Base-by-base conservation (phyloP, 2,329 filamentous ascomycete genomes). In the Cadophora luteo-olivacea region DNA sequence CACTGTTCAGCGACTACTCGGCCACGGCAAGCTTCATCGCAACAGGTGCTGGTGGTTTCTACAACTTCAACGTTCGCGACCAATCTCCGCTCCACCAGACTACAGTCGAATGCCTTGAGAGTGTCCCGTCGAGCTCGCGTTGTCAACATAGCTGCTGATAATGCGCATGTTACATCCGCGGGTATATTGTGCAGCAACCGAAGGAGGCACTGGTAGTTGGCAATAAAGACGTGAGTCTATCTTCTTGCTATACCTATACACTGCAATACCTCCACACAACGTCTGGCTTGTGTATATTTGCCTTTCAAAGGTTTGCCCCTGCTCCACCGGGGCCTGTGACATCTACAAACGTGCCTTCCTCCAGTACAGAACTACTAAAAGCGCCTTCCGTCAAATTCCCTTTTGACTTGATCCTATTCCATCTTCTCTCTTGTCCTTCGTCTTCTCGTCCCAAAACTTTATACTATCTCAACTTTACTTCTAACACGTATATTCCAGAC, bases 161-260 rank as follows among this genome's bases (percentile, higher is more conserved):
- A 60, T 60, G 57, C 57, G 38, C 38, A 45, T 29, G 19, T n/a
- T 25, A 41, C 57, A 22, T 14, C 22, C 19, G 57, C 33, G 57
- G 36, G n/a, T 2, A 22, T 16, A 25, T 25, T 29, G 57, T 60
- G 57, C 36, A 45, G 36, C 22, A 25, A 60, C 41, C 9, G 36
- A 38, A 25, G 57, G 57, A 41, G 36, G 36, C n/a, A 60, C 14
- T 25, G n/a, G 36, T 41, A 25, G n/a, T 16, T 45, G 36, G 33
- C n/a, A 32, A 45, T 41, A 41, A 8, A 60, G 22, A 29, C 12
- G 33, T 19, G 9, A 41, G 33, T 25, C n/a, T 49, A 3, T 29
- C 29, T 5, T 29, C 29, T 29, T 29, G 29, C 29, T 29, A 29
- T 6, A 14, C 36, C 29, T 29, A 29, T 6, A 14, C 36, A 11